Base-by-base conservation (phyloP, 2,329 filamentous ascomycete genomes). In the Pyrenochaeta sp. region DNA sequence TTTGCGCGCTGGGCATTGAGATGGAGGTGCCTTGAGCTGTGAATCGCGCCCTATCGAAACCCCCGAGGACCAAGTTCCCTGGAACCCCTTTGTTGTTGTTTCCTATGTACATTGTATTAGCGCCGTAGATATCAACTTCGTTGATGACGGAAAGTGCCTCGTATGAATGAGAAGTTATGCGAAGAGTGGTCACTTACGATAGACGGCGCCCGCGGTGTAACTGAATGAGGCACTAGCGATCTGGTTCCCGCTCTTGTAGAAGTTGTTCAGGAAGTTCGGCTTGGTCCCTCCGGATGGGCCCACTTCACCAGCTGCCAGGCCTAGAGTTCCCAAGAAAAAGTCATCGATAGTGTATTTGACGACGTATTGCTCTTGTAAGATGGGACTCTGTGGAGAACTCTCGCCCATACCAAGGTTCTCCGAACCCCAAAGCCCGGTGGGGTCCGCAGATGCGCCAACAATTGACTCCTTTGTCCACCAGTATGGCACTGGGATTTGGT, bases 41-140 rank as follows among this genome's bases (percentile, higher is more conserved):
- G 11, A 75, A 57, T 9, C 76, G 68, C 0, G 72, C 64, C 27
- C 61, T 51, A 49, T 81, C 78, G 45, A 75, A 79, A 5, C 78
- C 78, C 11, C 78, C 78, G 1, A 80, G 60, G 0, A 76, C 69
- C 4, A 79, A 64, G 35, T 60, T 77, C 17, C 67, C 74, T 2
- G 49, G 46, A 17, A 60, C 58, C 23, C 71, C 72, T n/a, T 57
- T 60, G 3, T 48, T 29, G 31, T 62, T 61, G 21, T 72, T 72
- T n/a, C 63, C 72, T 75, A 20, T 7, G 2, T 27, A 27, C 23
- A 27, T 11, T 1, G n/a, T 10, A 41, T 71, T 45, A 69, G 60
- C 17, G 32, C 17, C 14, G 11, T 12, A 23, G 18, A 20, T 20
- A 12, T 12, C 6, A 39, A 21, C 18, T 14, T 23, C n/a, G 36